These are phyloP conservation scores for Sequoia sempervirens DNA, from an alignment of 75 land plant genomes.

Conservation along the genomic window DNA sequence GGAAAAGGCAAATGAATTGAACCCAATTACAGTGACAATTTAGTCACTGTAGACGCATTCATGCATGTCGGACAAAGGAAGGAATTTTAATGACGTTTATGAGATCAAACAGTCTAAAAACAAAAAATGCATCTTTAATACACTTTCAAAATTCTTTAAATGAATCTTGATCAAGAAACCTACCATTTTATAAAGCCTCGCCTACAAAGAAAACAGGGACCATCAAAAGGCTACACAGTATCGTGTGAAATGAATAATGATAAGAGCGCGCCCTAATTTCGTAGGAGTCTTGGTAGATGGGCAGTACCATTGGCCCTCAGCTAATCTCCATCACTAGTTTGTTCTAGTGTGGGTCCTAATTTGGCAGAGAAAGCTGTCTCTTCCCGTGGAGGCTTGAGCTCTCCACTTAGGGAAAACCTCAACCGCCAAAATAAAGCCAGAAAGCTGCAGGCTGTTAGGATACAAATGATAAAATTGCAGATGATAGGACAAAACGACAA, in stretches of 20 bases:
- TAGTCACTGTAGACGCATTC: neutral
- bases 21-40: too few relatives aligned
- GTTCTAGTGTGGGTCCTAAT: neutral
- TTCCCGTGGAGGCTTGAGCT: neutral
- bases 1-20: neutral
- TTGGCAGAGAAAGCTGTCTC: constrained; percentile 1
- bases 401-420: neutral
- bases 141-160: too few relatives aligned
- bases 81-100: too few relatives aligned
- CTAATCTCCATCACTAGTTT: constrained; percentile 2
- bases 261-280: neutral
- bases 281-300: neutral
- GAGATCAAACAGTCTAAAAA: too few relatives aligned
- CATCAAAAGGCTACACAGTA: neutral
- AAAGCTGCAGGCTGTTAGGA: neutral
- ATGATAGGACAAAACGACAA: neutral
- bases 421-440: neutral
- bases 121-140: too few relatives aligned
- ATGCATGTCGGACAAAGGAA: neutral
- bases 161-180: too few relatives aligned
- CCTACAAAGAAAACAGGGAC: neutral
- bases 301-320: neutral
- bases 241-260: neutral
- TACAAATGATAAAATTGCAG: neutral
- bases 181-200: too few relatives aligned